Evolutionary conservation across 163 green algal species (phyloP).

Genomic region (Scenedesmus sp.): DNA sequence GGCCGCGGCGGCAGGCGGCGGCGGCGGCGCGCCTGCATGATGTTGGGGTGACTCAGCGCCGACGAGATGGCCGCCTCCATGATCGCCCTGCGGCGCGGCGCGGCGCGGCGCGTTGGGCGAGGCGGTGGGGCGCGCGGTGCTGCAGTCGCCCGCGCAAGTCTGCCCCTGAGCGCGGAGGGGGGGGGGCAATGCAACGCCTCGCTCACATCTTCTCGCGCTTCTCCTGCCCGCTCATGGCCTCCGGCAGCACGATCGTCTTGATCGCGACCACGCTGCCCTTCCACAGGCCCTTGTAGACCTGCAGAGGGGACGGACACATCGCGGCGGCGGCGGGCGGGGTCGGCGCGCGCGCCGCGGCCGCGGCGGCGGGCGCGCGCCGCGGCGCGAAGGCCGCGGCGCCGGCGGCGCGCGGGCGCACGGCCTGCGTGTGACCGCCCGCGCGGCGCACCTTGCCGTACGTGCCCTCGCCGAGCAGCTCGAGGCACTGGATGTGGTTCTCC

Average conservation of each 20-base stretch:
- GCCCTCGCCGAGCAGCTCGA: constrained; percentile 54
- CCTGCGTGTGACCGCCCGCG: background rate
- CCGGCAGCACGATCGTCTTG: constrained; percentile 65
- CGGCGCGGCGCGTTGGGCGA: too few species aligned
- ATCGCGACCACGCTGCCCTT: constrained; percentile 59
- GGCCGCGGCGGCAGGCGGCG: too few species aligned
- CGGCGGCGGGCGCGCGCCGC: too few species aligned
- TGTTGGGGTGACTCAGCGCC: constrained; percentile 62
- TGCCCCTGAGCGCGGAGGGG: too few species aligned
- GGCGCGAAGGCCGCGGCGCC: too few species aligned
- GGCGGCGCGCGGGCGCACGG: too few species aligned
- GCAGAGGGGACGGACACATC: background rate
- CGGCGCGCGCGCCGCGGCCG: too few species aligned
- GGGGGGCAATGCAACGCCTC: too few species aligned
- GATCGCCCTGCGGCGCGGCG: too few species aligned
- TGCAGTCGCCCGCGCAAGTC: constrained; percentile 41
- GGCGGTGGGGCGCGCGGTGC: background rate
- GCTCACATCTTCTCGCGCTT: constrained; percentile 71
- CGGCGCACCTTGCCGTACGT: constrained; percentile 52
- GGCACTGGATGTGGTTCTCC: constrained; percentile 24
- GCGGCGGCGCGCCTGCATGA: constrained; percentile 50
- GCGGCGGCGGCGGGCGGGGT: too few species aligned
- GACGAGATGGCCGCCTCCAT: constrained; percentile 58
- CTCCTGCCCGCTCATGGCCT: constrained; percentile 60
- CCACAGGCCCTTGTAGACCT: constrained; percentile 52